Conservation (phyloP, 441 rosid genomes). For the Syzygium syzygioides region DNA sequence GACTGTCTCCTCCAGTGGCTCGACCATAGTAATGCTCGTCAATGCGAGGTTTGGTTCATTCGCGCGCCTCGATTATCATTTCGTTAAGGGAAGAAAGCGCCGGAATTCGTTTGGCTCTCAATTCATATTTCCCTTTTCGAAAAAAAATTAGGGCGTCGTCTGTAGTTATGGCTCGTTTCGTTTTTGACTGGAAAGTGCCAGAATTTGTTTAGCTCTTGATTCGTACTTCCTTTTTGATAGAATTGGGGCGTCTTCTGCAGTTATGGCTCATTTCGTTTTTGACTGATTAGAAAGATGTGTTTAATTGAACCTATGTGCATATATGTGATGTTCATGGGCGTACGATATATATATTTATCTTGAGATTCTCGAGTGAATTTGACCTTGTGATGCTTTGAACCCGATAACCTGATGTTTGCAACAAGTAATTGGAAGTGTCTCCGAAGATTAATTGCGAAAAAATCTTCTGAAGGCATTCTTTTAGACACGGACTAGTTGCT, state of each 20-base stretch:
- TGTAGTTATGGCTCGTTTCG: background rate
- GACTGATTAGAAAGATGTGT: background rate
- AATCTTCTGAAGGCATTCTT: background rate
- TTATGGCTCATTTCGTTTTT: background rate
- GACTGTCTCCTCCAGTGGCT: conserved; percentile 99
- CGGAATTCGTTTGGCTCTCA: background rate
- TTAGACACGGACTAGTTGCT: background rate
- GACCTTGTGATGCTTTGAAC: background rate
- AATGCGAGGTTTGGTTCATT: conserved; percentile 76
- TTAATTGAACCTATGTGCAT: background rate
- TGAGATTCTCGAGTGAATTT: background rate
- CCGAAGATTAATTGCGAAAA: background rate
- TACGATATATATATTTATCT: background rate
- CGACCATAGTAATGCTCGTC: conserved; percentile 97
- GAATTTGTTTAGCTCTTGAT: background rate
- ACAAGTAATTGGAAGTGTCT: background rate
- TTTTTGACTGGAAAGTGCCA: background rate
- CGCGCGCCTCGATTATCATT: background rate
- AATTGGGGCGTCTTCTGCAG: background rate
- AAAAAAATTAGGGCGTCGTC: background rate
- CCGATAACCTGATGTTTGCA: background rate
- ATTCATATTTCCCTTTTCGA: background rate
- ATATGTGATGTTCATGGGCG: background rate
- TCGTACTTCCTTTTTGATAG: background rate
- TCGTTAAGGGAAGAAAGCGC: background rate